Conservation (phyloP, 371 early-diverging fungal species). For the Haplosporangium sp. region DNA sequence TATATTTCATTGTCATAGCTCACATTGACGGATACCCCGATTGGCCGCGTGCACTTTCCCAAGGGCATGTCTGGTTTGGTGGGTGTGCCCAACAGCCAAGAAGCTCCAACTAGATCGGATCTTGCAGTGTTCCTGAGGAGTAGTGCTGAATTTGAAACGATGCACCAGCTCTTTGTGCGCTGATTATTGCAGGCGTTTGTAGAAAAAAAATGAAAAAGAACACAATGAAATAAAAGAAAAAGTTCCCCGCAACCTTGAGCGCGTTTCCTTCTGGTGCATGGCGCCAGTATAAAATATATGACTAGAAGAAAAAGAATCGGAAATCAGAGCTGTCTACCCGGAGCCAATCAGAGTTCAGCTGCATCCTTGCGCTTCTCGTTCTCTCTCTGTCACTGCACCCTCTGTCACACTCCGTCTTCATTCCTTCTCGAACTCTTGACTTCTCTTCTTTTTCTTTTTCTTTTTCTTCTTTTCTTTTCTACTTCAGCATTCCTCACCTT, state of each 20-base stretch:
- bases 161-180: slow-evolving; percentile 55
- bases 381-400: too few relatives aligned
- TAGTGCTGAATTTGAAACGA: slow-evolving; percentile 45
- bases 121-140: slow-evolving; percentile 46
- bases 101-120: slow-evolving; percentile 25
- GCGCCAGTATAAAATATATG: too few relatives aligned
- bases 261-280: too few relatives aligned
- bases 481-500: background rate
- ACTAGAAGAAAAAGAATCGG: too few relatives aligned
- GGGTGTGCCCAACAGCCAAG: slow-evolving; percentile 20
- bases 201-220: slow-evolving; percentile 10
- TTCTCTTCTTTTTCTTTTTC: slow-evolving; percentile 2
- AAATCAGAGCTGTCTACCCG: background rate
- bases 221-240: slow-evolving; percentile 12
- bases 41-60: slow-evolving; percentile 47
- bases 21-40: slow-evolving; percentile 36
- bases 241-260: slow-evolving; percentile 45
- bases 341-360: slow-evolving; percentile 8
- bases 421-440: too few relatives aligned
- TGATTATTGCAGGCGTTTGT: slow-evolving; percentile 9
- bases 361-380: too few relatives aligned
- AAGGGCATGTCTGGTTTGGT: slow-evolving; percentile 29
- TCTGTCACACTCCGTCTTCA: too few relatives aligned
- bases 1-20: slow-evolving; percentile 17
- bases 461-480: background rate